Evolutionary conservation across 192 early-diverging fungal species (phyloP), one percentile per base, ranked within the genome.

Genomic region (Borealophlyctis nickersoniae): DNA sequence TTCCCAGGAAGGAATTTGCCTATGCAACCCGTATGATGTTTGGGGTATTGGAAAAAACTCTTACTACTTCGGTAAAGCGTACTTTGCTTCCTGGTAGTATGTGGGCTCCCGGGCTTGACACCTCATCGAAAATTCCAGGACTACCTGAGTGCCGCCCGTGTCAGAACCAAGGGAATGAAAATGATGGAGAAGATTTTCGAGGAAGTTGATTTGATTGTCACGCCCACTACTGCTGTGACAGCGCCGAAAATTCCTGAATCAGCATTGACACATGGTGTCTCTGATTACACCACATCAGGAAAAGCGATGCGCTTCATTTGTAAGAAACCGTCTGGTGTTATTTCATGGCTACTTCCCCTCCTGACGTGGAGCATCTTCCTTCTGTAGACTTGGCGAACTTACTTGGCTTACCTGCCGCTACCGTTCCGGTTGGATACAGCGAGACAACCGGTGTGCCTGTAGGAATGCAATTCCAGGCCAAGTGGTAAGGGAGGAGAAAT

Each of bases 401-500:
- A 5, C 73, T 81, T 1, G 88, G 88, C 24, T 75, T 88, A 51
- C 88, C 88, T 11, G 86, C 77, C 7, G 73, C 87, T 22, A 72
- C 73, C 9, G 79, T 82, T 16, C 87, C 87, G 13, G 76, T 80
- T 30, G 88, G 88, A 0, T 87, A 80, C 45, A 58, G 76, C 24
- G 58, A 73, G 11, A 26, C 2, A 1, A 66, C 72, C 14, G 78
- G 77, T 2, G 58, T 89, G 13, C 88, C 88, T 5, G 74, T 88
- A 49, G 87, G 82, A 30, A 59, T 87, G 53, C 88, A 90, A 57
- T 83, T 90, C 55, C 82, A 84, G 73, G 73, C 77, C 3, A 74
- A 79, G 52, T 90, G 88, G 88, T 87, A 29, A 9, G 55, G 11
- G 30, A n/a, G 53, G 23, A 0, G n/a, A 13, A 16, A 1, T 56